phyloP scores from a whole-genome alignment of 176 grass and related monocot genomes.

The Musa schizocarpa region DNA sequence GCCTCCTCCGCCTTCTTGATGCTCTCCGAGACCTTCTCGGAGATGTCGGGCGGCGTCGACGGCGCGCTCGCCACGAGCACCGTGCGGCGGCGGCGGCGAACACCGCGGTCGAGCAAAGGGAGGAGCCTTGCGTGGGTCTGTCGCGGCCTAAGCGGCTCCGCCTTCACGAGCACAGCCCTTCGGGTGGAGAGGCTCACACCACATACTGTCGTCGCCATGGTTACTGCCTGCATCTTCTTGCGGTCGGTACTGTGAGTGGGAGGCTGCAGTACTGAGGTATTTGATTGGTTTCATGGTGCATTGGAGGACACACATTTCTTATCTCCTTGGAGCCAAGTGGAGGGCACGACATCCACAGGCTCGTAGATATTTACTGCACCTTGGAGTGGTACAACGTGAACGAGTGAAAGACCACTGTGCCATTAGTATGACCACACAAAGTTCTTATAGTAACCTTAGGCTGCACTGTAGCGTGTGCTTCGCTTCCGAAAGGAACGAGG shows the following conservation, averaged over 20 bases:
- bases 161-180: constrained; percentile 13
- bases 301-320: constrained; percentile 37
- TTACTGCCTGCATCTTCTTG: no score
- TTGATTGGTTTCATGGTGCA: constrained; percentile 8
- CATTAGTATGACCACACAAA: no score
- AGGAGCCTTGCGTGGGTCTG: neutral
- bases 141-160: constrained; percentile 19
- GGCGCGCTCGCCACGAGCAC: constrained; percentile 39
- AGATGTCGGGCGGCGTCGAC: constrained; percentile 59
- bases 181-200: constrained; percentile 35
- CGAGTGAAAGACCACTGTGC: no score
- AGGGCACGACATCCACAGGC: neutral
- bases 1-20: constrained; percentile 77
- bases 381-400: no score
- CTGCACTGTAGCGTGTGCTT: no score
- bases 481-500: no score
- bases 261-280: neutral
- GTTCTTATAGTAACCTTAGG: no score
- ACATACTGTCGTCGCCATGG: constrained; percentile 47
- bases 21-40: constrained; percentile 72
- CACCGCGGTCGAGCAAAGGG: neutral
- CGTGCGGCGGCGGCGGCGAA: neutral
- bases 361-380: constrained; percentile 24
- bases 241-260: neutral
- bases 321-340: constrained; percentile 27